Base-by-base conservation (phyloP, 2,329 filamentous ascomycete species). In the Microdochium nivale region DNA sequence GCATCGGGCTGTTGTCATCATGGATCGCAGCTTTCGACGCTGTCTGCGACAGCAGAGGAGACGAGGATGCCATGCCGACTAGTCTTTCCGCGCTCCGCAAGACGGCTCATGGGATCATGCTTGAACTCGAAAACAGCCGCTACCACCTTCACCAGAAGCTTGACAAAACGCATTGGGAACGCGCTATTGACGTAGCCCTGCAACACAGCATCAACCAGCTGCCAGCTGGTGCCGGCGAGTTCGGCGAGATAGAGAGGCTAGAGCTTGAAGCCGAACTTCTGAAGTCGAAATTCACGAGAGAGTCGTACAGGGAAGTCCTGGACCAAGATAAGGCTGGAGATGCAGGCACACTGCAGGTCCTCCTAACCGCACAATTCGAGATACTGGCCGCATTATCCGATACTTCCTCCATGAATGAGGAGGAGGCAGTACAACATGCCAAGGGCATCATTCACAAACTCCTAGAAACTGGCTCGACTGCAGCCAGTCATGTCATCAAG, bases 21-120 rank as follows among this genome's bases (percentile, higher is more conserved):
- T 99, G 94, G 94, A 87, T 96, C 52, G 88, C 87, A 1, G 90
- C 90, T 2, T 99, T 97, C 60, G 92, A 97, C 56, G 76, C 79
- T 1, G 81, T 95, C 2, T 92, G 86, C 59, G 88, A 90, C 37
- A 77, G 77, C 48, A 78, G 84, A 19, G 86, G 87, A 50, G 80
- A 83, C 21, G 85, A 87, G 54, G 79, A 84, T 14, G 70, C 78
- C 0, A 83, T 85, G 78, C 82, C 90, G 1, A 70, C 79, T 30
- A 88, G 83, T 58, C 71, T 96, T 46, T 68, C 77, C 2, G 80
- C 87, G 0, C 88, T 97, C 73, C 84, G 90, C 52, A 95, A 92
- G 68, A 91, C 89, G 1, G 92, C 92, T 0, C 83, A 89, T 52
- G 94, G 92, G 1, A 91, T 97, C 43, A 77, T 96, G 25, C 76